phyloP scores from a whole-genome alignment of 306 rosid genomes.

The Cyamopsis tetragonoloba region DNA sequence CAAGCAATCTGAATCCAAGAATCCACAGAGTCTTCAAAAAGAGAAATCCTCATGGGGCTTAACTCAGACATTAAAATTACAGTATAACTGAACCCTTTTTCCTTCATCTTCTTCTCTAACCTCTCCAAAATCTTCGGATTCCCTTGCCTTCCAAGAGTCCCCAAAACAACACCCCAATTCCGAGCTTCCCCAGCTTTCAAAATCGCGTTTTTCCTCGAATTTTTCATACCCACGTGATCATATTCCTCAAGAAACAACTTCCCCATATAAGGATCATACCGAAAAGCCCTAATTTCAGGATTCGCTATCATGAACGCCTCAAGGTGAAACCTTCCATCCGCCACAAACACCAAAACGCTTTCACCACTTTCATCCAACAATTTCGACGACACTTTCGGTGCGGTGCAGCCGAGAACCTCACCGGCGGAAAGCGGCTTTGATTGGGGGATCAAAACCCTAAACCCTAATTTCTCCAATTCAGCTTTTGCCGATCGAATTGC shows the following conservation, averaged over 20 bases:
- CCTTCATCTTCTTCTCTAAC: slow-evolving; percentile 65
- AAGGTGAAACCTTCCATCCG: slow-evolving; percentile 90
- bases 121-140: slow-evolving; percentile 81
- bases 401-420: slow-evolving; percentile 90
- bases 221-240: slow-evolving; percentile 85
- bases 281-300: slow-evolving; percentile 64
- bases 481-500: slow-evolving; percentile 69
- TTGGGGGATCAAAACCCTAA: slow-evolving; percentile 74
- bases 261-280: slow-evolving; percentile 83
- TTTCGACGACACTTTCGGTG: slow-evolving; percentile 53
- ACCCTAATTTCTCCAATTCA: slow-evolving; percentile 67
- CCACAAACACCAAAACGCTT: slow-evolving; percentile 63
- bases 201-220: slow-evolving; percentile 58
- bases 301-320: slow-evolving; percentile 96
- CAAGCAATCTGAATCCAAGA: slow-evolving; percentile 99
- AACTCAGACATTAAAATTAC: slow-evolving; percentile 87
- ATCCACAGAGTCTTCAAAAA: slow-evolving; percentile 79
- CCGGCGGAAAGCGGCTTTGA: slow-evolving; percentile 87
- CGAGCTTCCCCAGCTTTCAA: slow-evolving; percentile 51
- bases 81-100: slow-evolving; percentile 56
- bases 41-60: slow-evolving; percentile 60
- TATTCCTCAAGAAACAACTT: slow-evolving; percentile 83
- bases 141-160: slow-evolving; percentile 96
- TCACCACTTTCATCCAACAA: slow-evolving; percentile 31
- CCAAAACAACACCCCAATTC: slow-evolving; percentile 81